Conservation (phyloP, 2,329 filamentous ascomycete species). For the Fusarium sp. region DNA sequence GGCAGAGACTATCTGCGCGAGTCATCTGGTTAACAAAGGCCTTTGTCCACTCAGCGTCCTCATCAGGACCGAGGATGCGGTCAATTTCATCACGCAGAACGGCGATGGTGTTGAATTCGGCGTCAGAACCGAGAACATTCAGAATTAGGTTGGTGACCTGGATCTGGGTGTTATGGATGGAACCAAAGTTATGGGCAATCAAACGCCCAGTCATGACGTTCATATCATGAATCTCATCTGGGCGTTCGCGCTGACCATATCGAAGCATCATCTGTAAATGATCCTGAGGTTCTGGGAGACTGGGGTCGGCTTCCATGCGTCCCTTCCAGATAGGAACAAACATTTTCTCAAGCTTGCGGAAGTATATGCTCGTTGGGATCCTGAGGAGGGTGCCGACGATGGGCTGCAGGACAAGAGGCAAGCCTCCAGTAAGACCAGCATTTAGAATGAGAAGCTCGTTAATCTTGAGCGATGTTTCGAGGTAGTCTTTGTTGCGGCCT, state of each 20-base stretch:
- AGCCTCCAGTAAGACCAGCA: constrained; percentile 45
- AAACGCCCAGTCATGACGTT: constrained; percentile 47
- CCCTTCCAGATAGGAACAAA: constrained; percentile 36
- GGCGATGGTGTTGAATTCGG: constrained; percentile 50
- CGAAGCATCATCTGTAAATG: constrained; percentile 55
- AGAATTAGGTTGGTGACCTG: constrained; percentile 53
- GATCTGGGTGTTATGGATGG: constrained; percentile 54
- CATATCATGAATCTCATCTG: constrained; percentile 47
- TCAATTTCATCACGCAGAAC: constrained; percentile 52
- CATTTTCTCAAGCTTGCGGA: constrained; percentile 43
- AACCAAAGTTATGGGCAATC: constrained; percentile 48
- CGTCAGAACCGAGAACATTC: constrained; percentile 50
- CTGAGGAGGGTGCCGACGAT: constrained; percentile 44
- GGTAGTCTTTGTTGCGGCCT: constrained; percentile 50
- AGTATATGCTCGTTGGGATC: constrained; percentile 31
- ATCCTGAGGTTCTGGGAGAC: constrained; percentile 47
- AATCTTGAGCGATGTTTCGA: constrained; percentile 43
- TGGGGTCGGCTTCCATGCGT: constrained; percentile 22
- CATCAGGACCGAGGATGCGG: constrained; percentile 41
- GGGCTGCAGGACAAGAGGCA: constrained; percentile 46
- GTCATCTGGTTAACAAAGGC: constrained; percentile 49
- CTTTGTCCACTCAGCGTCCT: constrained; percentile 51
- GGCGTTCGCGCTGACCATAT: constrained; percentile 51
- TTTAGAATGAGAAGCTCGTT: constrained; percentile 47
- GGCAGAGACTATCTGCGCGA: constrained; percentile 53